These are phyloP conservation scores for Penicillium sp. DNA, from an alignment of 2,329 filamentous ascomycete species.

Conservation along the genomic window DNA sequence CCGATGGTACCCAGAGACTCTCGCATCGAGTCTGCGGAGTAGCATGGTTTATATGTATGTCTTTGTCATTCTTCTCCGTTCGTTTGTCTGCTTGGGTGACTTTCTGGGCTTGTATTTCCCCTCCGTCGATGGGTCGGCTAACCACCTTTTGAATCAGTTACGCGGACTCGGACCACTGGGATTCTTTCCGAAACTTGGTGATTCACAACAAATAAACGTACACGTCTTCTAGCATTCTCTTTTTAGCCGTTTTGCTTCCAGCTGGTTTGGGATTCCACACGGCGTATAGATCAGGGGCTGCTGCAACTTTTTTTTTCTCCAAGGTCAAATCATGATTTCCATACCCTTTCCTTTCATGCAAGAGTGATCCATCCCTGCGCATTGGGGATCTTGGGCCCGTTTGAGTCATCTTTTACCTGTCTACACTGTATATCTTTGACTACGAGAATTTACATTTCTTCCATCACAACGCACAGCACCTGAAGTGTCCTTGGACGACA, in stretches of 20 bases:
- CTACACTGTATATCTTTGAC: too few relatives aligned
- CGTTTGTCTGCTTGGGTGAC: too few relatives aligned
- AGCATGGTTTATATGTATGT: slow-evolving; percentile 97
- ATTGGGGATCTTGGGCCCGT: too few relatives aligned
- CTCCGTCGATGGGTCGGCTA: neutral
- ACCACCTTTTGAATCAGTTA: slow-evolving; percentile 44
- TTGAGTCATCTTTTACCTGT: too few relatives aligned
- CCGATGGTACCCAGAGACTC: slow-evolving; percentile 79
- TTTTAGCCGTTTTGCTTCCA: slow-evolving; percentile 7
- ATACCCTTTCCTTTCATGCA: neutral
- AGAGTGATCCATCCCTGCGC: too few relatives aligned
- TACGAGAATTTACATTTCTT: too few relatives aligned
- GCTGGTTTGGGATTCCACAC: slow-evolving; percentile 14
- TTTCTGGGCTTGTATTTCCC: neutral
- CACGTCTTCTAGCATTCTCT: neutral
- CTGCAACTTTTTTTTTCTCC: neutral
- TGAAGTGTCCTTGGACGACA: too few relatives aligned
- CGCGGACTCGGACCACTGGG: slow-evolving; percentile 81
- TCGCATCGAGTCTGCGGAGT: slow-evolving; percentile 84
- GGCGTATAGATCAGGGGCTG: slow-evolving; percentile 18
- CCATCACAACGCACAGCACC: too few relatives aligned
- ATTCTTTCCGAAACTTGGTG: slow-evolving; percentile 74
- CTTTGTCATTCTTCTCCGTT: neutral
- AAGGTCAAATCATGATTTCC: neutral
- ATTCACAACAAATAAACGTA: slow-evolving; percentile 66